Evolutionary conservation across 345 rosid genomes (phyloP).

Genomic region (Eucalyptus viminalis): DNA sequence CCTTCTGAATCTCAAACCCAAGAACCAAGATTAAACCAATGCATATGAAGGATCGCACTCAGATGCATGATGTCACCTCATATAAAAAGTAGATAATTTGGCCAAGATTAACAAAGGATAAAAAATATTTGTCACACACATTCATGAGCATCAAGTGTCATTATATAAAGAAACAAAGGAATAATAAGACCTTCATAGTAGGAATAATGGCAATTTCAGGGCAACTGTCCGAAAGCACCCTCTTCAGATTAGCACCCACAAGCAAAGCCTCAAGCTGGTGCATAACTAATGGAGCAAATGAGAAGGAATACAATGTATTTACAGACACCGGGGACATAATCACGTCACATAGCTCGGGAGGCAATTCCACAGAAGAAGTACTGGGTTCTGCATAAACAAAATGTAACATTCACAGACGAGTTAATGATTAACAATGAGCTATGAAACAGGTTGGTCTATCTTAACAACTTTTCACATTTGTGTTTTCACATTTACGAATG

Average conservation of each 20-base stretch:
- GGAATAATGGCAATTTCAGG: slow-evolving; percentile 43
- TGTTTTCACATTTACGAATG: background rate
- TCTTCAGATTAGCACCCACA: slow-evolving; percentile 55
- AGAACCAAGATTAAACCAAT: background rate
- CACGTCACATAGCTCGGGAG: slow-evolving; percentile 73
- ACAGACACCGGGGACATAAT: slow-evolving; percentile 56
- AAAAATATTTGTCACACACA: background rate
- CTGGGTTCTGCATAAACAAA: slow-evolving; percentile 23
- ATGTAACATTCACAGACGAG: background rate
- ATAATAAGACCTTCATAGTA: slow-evolving; percentile 44
- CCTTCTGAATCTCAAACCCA: background rate
- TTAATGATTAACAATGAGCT: background rate
- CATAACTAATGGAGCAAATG: slow-evolving; percentile 72
- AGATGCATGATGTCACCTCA: background rate
- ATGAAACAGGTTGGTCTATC: background rate
- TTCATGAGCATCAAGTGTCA: background rate
- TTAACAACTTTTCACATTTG: background rate
- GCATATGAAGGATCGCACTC: background rate
- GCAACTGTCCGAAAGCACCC: slow-evolving; percentile 21
- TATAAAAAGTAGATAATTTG: background rate
- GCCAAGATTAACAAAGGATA: background rate
- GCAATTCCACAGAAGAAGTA: slow-evolving; percentile 49
- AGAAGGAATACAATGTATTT: slow-evolving; percentile 53
- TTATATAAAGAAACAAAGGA: background rate
- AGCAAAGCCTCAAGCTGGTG: slow-evolving; percentile 73